Percentiles rank a stretch among this genome's conserved stretches.
phyloP scores from a whole-genome alignment of 1,139 yeast species.

The Kodamaea plutei region DNA sequence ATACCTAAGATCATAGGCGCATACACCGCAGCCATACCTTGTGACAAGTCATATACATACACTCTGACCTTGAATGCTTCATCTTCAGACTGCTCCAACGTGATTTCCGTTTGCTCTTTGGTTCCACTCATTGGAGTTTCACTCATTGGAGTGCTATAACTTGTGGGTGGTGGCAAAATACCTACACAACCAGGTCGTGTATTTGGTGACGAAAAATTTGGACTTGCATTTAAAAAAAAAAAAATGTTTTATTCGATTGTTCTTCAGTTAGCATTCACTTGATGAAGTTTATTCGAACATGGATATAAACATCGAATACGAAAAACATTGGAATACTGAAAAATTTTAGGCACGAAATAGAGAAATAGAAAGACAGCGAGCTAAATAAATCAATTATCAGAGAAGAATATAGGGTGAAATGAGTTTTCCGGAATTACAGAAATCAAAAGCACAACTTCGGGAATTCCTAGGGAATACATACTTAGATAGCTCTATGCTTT shows the following conservation, averaged over 20 bases:
- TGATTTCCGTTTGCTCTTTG: conserved; percentile 3
- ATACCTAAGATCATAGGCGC: conserved; percentile 45
- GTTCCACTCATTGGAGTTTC: background rate
- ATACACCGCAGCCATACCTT: conserved; percentile 39
- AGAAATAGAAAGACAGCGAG: no score
- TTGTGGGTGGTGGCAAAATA: conserved; percentile 5
- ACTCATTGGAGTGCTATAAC: background rate
- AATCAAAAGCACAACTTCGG: conserved; percentile 24
- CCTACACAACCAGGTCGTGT: conserved; percentile 1
- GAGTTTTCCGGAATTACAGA: conserved; percentile 7
- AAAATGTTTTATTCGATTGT: no score
- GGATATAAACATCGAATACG: no score
- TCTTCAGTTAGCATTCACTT: no score
- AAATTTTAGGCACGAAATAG: no score
- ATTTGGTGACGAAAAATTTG: conserved; percentile 1
- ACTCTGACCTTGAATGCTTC: conserved; percentile 38
- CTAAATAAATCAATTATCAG: no score
- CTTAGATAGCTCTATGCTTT: conserved; percentile 41
- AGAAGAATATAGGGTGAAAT: no score
- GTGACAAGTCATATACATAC: conserved; percentile 63
- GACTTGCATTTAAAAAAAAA: background rate
- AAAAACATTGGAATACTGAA: no score
- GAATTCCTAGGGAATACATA: conserved; percentile 27
- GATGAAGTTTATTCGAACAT: no score
- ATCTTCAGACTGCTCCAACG: conserved; percentile 11